Conservation (phyloP, 1,284 basidiomycete species). For the Pascua guehoae region DNA sequence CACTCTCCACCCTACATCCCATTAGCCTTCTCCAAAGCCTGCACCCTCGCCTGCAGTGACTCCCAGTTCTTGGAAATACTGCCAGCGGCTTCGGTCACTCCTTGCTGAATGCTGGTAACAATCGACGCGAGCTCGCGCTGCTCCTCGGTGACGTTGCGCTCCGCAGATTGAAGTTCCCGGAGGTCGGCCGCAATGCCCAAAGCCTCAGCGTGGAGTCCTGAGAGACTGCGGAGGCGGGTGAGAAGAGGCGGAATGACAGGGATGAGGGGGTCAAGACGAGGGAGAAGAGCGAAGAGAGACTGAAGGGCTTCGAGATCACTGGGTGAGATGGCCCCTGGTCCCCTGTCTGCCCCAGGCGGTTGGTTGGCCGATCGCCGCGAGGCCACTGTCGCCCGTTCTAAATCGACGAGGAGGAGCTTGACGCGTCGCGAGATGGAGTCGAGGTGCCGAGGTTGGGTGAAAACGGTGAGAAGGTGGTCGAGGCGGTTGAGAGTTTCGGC, state of each 20-base stretch:
- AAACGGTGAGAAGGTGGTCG: conserved; percentile 69
- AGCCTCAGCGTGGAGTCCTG: conserved; percentile 75
- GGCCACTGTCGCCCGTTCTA: conserved; percentile 72
- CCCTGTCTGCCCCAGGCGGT: conserved; percentile 2
- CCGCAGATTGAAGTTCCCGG: conserved; percentile 67
- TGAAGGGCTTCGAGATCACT: conserved; percentile 57
- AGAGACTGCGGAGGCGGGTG: conserved; percentile 75
- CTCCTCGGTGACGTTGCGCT: conserved; percentile 60
- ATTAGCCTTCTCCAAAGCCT: conserved; percentile 52
- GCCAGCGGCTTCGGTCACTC: conserved; percentile 64
- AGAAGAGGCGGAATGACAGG: conserved; percentile 91
- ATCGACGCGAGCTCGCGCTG: conserved; percentile 67
- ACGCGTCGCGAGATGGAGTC: conserved; percentile 93
- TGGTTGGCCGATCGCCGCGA: conserved; percentile 33
- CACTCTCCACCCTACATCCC: too few relatives aligned
- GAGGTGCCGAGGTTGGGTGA: conserved; percentile 92
- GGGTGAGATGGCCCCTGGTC: conserved; percentile 50
- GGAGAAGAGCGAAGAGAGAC: conserved; percentile 64
- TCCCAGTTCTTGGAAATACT: conserved; percentile 69
- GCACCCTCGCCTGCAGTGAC: conserved; percentile 58
- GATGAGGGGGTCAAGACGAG: conserved; percentile 77
- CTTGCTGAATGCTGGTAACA: conserved; percentile 65
- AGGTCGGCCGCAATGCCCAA: conserved; percentile 62
- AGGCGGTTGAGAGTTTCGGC: conserved; percentile 72
- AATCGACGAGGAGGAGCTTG: conserved; percentile 85